These are phyloP conservation scores for Glycine soja DNA, from an alignment of 306 rosid genomes.

Conservation along the genomic window DNA sequence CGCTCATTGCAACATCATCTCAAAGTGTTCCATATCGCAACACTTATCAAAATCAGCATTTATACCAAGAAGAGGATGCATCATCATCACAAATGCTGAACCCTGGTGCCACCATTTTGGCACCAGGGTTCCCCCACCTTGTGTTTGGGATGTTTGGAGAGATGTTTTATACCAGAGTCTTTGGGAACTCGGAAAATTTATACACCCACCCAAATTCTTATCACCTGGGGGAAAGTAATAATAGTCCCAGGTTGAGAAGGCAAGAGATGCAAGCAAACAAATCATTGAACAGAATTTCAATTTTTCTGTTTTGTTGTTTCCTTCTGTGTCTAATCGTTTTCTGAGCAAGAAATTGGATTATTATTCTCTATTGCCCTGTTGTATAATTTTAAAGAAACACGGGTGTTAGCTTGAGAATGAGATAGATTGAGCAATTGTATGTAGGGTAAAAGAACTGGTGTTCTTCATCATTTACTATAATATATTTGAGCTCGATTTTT, in stretches of 20 bases:
- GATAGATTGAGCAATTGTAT: background rate
- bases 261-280: constrained; percentile 87
- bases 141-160: constrained; percentile 75
- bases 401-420: background rate
- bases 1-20: constrained; percentile 49
- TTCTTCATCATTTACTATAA: constrained; percentile 4
- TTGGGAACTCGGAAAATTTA: constrained; percentile 66
- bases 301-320: constrained; percentile 82
- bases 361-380: constrained; percentile 30
- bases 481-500: constrained; percentile 27
- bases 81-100: constrained; percentile 56
- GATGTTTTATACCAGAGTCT: constrained; percentile 68
- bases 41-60: constrained; percentile 72
- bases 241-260: constrained; percentile 72
- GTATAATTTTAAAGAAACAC: constrained; percentile 51
- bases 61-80: constrained; percentile 57
- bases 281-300: constrained; percentile 81
- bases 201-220: constrained; percentile 63
- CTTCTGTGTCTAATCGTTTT: constrained; percentile 82
- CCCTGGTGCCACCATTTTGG: constrained; percentile 46
- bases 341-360: constrained; percentile 48
- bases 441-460: constrained; percentile 19
- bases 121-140: constrained; percentile 64
- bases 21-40: constrained; percentile 74
- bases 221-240: constrained; percentile 49